Evolutionary conservation across 768 basidiomycete species (phyloP).

Genomic region (Kwoniella sp.): DNA sequence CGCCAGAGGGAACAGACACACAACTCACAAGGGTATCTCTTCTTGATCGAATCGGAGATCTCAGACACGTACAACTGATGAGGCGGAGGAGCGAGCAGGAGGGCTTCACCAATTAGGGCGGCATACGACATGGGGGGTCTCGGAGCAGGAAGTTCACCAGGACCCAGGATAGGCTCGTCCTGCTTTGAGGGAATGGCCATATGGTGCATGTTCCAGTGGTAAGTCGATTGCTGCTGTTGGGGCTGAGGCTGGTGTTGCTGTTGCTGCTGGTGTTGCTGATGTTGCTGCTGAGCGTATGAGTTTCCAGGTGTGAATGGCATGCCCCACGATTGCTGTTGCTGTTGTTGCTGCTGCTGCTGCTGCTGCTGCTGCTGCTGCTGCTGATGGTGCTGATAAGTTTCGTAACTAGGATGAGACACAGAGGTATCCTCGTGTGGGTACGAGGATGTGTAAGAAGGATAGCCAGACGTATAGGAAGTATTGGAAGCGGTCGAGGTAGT

Average conservation of each 20-base stretch:
- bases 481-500: background rate
- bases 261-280: conserved; percentile 1
- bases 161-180: conserved; percentile 42
- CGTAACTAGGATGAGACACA: background rate
- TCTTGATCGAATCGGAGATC: conserved; percentile 45
- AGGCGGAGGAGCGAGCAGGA: conserved; percentile 39
- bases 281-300: background rate
- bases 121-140: conserved; percentile 45
- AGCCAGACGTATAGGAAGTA: background rate
- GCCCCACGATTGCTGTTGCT: background rate
- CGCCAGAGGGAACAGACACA: background rate
- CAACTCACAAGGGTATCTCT: conserved; percentile 43
- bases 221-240: conserved; percentile 13
- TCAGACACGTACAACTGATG: conserved; percentile 47
- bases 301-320: no score
- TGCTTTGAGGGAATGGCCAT: conserved; percentile 26
- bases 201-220: conserved; percentile 18
- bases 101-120: conserved; percentile 46
- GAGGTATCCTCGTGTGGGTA: conserved; percentile 12
- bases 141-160: conserved; percentile 42
- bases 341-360: background rate
- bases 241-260: conserved; percentile 6
- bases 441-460: conserved; percentile 1
- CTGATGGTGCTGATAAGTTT: background rate
- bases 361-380: background rate